Evolutionary conservation across 371 early-diverging fungal genomes (phyloP).

Genomic region (Apophysomyces ossiformis): DNA sequence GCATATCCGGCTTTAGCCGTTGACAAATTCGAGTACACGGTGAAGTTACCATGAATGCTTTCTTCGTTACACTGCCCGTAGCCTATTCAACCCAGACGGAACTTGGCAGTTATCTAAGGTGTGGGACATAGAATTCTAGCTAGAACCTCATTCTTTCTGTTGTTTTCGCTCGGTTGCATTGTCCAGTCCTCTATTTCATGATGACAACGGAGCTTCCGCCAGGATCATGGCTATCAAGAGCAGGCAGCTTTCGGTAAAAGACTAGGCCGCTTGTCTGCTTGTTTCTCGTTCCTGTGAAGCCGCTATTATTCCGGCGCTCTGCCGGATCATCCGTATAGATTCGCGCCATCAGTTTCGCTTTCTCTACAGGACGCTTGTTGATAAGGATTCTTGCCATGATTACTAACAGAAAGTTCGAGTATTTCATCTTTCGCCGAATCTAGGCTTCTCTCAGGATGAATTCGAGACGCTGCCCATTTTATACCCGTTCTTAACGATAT

Average conservation of each 20-base stretch:
- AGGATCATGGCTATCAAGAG: too few species aligned
- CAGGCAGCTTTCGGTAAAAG: neutral
- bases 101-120: too few species aligned
- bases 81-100: too few species aligned
- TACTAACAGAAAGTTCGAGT: neutral
- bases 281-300: neutral
- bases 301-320: neutral
- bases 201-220: too few species aligned
- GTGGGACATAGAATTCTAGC: too few species aligned
- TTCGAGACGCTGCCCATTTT: neutral
- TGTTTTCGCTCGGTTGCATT: too few species aligned
- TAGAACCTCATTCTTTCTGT: too few species aligned
- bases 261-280: neutral
- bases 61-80: too few species aligned
- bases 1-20: too few species aligned
- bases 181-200: too few species aligned
- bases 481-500: neutral
- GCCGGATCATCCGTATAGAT: neutral
- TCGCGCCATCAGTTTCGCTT: neutral
- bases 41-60: too few species aligned
- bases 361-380: neutral
- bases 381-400: neutral
- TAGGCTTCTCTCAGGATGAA: neutral
- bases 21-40: too few species aligned
- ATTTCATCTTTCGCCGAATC: neutral